Percentiles rank a stretch among this genome's conserved stretches.
Evolutionary conservation across 2,329 filamentous ascomycete genomes (phyloP).

Genomic region (Apiospora kogelbergensis): DNA sequence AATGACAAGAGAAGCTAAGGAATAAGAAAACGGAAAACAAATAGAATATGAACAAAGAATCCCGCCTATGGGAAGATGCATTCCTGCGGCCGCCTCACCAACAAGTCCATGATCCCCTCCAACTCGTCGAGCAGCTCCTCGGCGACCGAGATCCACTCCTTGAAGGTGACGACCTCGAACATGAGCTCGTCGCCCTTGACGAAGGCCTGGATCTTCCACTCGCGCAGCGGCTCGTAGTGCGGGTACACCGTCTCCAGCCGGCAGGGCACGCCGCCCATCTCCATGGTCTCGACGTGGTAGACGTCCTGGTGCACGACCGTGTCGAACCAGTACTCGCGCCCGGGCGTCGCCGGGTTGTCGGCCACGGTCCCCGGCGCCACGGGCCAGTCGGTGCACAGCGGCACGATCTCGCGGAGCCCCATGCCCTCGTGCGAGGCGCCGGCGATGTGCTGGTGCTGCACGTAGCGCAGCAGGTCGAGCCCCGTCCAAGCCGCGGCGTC

Average conservation of each 20-base stretch:
- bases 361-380: constrained; percentile 22
- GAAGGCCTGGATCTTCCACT: constrained; percentile 64
- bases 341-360: neutral
- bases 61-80: neutral
- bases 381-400: constrained; percentile 46
- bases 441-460: constrained; percentile 58
- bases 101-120: constrained; percentile 37
- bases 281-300: constrained; percentile 58
- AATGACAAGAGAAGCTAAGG: neutral
- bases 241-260: constrained; percentile 60
- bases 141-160: constrained; percentile 54
- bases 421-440: constrained; percentile 56
- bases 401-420: constrained; percentile 53
- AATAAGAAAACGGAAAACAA: neutral
- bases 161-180: constrained; percentile 60
- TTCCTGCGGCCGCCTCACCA: constrained; percentile 35
- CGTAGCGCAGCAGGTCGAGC: constrained; percentile 49
- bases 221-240: constrained; percentile 53
- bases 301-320: constrained; percentile 60
- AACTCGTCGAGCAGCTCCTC: constrained; percentile 51
- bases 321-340: constrained; percentile 45
- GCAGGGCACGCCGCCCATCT: constrained; percentile 36
- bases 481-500: constrained; percentile 45
- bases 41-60: neutral
- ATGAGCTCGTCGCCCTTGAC: constrained; percentile 50